These are phyloP conservation scores for Euphorbia tirucalli DNA, from an alignment of 345 rosid genomes.

Conservation along the genomic window DNA sequence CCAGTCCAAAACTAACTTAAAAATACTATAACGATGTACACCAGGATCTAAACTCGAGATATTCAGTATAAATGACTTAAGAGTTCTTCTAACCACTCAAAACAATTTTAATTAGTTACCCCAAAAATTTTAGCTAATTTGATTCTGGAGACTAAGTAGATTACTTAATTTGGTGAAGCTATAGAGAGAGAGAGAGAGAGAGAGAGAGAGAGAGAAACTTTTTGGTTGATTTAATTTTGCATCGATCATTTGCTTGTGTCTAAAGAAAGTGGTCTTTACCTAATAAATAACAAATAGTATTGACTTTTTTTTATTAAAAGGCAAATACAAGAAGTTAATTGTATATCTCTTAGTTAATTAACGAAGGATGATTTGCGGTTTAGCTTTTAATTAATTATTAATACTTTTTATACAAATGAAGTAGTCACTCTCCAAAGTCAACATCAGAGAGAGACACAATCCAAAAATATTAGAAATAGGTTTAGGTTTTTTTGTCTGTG, in stretches of 20 bases:
- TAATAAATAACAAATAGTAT: slow-evolving; percentile 43
- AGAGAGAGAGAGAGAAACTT: neutral
- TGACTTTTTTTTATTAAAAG: slow-evolving; percentile 27
- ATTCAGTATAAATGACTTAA: no score
- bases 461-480: neutral
- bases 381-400: neutral
- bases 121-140: no score
- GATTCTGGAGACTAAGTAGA: no score
- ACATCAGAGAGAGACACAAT: slow-evolving; percentile 13
- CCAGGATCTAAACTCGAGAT: no score
- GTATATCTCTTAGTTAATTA: slow-evolving; percentile 23
- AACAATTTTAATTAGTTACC: no score
- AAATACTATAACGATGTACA: no score
- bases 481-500: slow-evolving; percentile 6
- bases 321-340: slow-evolving; percentile 11
- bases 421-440: slow-evolving; percentile 12
- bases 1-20: no score
- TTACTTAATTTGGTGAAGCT: neutral
- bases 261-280: slow-evolving; percentile 27
- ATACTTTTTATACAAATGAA: neutral
- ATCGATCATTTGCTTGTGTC: slow-evolving; percentile 22
- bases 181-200: neutral
- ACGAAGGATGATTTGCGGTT: slow-evolving; percentile 3
- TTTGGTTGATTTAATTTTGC: slow-evolving; percentile 8
- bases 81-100: no score